Percentiles rank a stretch among this genome's conserved stretches.
phyloP scores from a whole-genome alignment of 192 early-diverging fungal species.

The Backusella parvicylindrica region DNA sequence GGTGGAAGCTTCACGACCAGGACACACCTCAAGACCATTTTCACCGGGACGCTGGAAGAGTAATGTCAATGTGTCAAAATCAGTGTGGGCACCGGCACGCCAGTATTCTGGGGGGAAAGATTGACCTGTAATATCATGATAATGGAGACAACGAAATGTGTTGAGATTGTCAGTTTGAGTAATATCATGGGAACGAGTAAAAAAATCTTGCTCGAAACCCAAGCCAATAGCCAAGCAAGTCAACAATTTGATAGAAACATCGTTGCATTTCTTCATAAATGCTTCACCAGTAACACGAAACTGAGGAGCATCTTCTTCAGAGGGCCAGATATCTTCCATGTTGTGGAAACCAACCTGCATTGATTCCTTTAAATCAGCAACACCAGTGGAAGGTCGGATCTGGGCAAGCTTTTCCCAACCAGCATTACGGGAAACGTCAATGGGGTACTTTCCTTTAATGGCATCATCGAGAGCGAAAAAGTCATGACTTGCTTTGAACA shows the following conservation, averaged over 20 bases:
- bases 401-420: constrained; percentile 28
- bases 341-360: constrained; percentile 25
- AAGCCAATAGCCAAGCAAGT: constrained; percentile 19
- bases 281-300: constrained; percentile 1
- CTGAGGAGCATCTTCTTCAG: constrained; percentile 19
- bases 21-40: constrained; percentile 14
- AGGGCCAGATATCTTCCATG: constrained; percentile 22
- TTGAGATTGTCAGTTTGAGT: constrained; percentile 21
- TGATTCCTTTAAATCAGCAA: constrained; percentile 25
- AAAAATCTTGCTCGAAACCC: constrained; percentile 24
- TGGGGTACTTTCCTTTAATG: constrained; percentile 19
- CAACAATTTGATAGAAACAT: constrained; percentile 17
- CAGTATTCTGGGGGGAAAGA: neutral
- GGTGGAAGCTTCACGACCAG: neutral
- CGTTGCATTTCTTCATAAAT: constrained; percentile 26
- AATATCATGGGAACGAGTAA: constrained; percentile 22
- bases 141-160: constrained; percentile 21
- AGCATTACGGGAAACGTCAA: constrained; percentile 21
- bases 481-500: constrained; percentile 19
- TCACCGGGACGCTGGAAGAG: constrained; percentile 19
- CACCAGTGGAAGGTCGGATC: constrained; percentile 11
- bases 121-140: constrained; percentile 11
- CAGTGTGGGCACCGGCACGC: constrained; percentile 6
- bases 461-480: constrained; percentile 26
- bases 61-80: constrained; percentile 24